Conservation (phyloP, 108 stramenopile genomes). For the Nitzschia sp. region DNA sequence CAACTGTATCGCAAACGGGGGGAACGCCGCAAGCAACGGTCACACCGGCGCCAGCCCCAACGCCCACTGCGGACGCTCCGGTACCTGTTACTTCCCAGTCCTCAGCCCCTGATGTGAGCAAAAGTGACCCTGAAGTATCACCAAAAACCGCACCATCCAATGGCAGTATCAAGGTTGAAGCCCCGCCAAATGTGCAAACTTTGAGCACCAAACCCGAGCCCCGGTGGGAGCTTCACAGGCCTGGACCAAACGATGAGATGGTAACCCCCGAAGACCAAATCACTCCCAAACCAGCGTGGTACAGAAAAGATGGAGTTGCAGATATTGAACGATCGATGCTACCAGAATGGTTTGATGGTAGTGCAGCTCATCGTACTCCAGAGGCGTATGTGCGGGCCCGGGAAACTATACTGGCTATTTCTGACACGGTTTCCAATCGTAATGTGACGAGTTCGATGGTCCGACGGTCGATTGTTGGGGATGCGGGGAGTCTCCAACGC, state of each 20-base stretch:
- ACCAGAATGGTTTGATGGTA: slow-evolving; percentile 86
- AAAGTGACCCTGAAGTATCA: too few species aligned
- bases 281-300: slow-evolving; percentile 72
- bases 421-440: slow-evolving; percentile 52
- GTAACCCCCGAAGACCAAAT: slow-evolving; percentile 36
- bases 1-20: neutral
- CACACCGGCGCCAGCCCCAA: neutral
- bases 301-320: slow-evolving; percentile 51
- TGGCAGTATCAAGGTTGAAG: neutral
- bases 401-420: slow-evolving; percentile 59
- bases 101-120: too few species aligned
- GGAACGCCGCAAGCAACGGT: neutral
- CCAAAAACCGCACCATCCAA: neutral
- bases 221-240: slow-evolving; percentile 54
- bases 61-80: neutral
- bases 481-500: slow-evolving; percentile 80
- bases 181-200: slow-evolving; percentile 18
- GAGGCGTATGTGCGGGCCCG: slow-evolving; percentile 62
- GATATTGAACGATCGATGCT: slow-evolving; percentile 72
- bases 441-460: slow-evolving; percentile 73
- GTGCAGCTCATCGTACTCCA: slow-evolving; percentile 73
- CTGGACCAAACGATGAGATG: slow-evolving; percentile 54
- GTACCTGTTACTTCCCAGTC: slow-evolving; percentile 5
- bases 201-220: slow-evolving; percentile 48
- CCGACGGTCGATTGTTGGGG: slow-evolving; percentile 67